Evolutionary conservation across 2,329 filamentous ascomycete species (phyloP).

Genomic region (Fusarium transvaalense): DNA sequence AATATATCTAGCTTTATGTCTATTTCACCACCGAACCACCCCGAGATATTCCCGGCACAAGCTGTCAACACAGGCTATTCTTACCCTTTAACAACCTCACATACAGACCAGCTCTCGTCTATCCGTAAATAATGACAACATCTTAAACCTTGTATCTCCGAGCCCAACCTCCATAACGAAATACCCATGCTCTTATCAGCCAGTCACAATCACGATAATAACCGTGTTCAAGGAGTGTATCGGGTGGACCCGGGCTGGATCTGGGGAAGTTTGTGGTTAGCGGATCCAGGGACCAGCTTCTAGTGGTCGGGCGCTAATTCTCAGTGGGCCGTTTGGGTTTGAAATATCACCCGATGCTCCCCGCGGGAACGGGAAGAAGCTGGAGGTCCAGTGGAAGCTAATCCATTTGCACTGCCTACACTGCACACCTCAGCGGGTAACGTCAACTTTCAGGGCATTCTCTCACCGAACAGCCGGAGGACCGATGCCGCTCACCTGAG

Average conservation of each 20-base stretch:
- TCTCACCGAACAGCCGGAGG: constrained; percentile 36
- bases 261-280: constrained; percentile 33
- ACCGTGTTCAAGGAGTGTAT: constrained; percentile 28
- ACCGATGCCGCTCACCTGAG: constrained; percentile 43
- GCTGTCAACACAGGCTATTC: background rate
- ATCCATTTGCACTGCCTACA: background rate
- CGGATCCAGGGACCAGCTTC: constrained; percentile 28
- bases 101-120: background rate
- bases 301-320: constrained; percentile 36
- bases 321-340: constrained; percentile 39
- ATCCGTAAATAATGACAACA: no score
- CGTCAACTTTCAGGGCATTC: background rate
- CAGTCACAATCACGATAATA: constrained; percentile 26
- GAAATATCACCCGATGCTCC: constrained; percentile 41
- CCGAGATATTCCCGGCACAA: constrained; percentile 28
- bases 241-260: constrained; percentile 43
- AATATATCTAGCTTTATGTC: background rate
- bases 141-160: background rate
- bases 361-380: constrained; percentile 31
- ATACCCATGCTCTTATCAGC: constrained; percentile 4
- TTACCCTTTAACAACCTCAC: background rate
- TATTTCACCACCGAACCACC: constrained; percentile 12
- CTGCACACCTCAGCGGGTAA: background rate
- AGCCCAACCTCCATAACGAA: background rate
- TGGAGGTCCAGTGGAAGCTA: no score